A percentile compares a stretch with the other conserved stretches of the same genome.
Conservation (phyloP, 768 basidiomycete species). For the Mycena epipterygia region DNA sequence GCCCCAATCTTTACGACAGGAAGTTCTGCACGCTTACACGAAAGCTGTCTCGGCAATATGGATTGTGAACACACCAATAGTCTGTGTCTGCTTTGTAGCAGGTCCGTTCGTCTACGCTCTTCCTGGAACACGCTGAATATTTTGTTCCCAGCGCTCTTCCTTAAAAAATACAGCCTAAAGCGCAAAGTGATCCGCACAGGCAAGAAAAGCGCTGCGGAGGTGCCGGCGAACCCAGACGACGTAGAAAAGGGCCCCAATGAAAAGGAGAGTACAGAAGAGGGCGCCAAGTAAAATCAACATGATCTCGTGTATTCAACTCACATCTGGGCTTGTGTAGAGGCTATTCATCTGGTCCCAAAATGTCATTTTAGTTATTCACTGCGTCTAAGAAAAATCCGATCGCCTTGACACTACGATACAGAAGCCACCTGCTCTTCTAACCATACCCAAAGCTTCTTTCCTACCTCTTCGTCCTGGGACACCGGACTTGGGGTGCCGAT, state of each 20-base stretch:
- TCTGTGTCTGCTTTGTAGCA: conserved; percentile 25
- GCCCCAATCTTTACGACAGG: conserved; percentile 27
- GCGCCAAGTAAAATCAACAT: neutral
- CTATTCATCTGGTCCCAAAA: conserved; percentile 6
- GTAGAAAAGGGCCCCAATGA: conserved; percentile 11
- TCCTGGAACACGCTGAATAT: neutral
- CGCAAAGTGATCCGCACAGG: conserved; percentile 29
- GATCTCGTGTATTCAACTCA: conserved; percentile 4
- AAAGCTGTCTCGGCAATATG: conserved; percentile 32
- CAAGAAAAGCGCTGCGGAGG: conserved; percentile 11
- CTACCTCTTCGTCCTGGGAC: conserved; percentile 46
- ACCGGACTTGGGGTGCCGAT: conserved; percentile 35
- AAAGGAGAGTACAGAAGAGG: neutral
- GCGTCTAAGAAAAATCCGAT: too few species aligned
- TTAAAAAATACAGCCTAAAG: conserved; percentile 36
- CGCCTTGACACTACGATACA: too few species aligned
- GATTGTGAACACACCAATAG: conserved; percentile 30
- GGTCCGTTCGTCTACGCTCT: neutral
- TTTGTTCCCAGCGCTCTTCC: conserved; percentile 24
- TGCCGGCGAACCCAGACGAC: conserved; percentile 5
- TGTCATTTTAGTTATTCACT: neutral
- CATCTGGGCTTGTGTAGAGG: neutral
- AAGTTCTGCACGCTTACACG: conserved; percentile 31
- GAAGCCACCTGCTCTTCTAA: conserved; percentile 58
- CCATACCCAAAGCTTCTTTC: conserved; percentile 57